Conservation (phyloP, 2,329 filamentous ascomycete species). For the Podosphaera xanthii region DNA sequence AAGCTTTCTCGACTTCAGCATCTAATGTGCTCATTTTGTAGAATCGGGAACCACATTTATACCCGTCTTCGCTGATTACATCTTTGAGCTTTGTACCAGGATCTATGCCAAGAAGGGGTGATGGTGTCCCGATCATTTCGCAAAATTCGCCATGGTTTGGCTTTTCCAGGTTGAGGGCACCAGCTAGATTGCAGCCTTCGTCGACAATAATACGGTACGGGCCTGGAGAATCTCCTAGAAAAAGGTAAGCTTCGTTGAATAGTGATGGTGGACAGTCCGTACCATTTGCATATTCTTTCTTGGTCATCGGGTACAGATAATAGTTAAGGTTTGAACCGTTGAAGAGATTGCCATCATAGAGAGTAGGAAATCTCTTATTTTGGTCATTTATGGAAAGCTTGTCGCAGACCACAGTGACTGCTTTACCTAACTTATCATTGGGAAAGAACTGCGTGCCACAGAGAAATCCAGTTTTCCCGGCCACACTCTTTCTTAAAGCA, state of each 20-base stretch:
- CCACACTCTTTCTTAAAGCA: not conserved
- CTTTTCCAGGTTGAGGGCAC: not conserved
- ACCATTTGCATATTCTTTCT: not conserved
- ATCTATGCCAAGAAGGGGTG: not conserved
- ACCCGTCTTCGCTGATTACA: not conserved
- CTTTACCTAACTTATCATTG: not conserved
- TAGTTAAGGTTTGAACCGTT: not conserved
- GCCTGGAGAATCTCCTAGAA: not conserved
- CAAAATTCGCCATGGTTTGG: not conserved
- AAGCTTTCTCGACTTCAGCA: not conserved
- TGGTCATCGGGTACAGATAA: not conserved
- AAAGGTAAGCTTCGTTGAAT: not conserved
- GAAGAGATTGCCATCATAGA: not conserved
- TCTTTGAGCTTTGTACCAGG: not conserved
- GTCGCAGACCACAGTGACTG: not conserved
- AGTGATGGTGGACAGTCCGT: not conserved
- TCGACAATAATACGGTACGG: not conserved
- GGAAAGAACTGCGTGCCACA: not conserved
- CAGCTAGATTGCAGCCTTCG: not conserved
- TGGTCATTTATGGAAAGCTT: not conserved
- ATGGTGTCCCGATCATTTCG: not conserved
- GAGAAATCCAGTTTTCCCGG: not conserved
- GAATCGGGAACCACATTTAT: not conserved
- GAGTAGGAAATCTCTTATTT: not conserved
- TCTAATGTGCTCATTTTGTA: not conserved